These are phyloP conservation scores for Ampelomyces quisqualis DNA, from an alignment of 2,329 filamentous ascomycete species.

Conservation along the genomic window DNA sequence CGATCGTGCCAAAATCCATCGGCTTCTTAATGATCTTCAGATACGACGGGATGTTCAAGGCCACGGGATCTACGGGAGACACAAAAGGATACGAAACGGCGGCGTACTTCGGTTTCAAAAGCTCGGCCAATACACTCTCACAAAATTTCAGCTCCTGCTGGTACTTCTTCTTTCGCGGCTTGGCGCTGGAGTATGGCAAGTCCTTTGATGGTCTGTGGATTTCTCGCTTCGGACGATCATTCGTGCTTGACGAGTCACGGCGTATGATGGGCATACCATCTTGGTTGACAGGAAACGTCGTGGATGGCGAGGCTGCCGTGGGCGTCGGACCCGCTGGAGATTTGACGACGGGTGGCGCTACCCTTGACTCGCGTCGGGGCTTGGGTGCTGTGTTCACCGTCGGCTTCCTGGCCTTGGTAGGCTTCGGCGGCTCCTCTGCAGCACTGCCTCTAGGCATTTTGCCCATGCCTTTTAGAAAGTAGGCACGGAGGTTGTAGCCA, in stretches of 20 bases:
- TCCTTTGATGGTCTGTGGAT: conserved; percentile 91
- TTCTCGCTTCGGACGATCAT: conserved; percentile 84
- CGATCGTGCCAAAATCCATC: conserved; percentile 89
- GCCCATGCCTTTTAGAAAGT: conserved; percentile 61
- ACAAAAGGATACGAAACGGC: conserved; percentile 72
- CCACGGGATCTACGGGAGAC: conserved; percentile 86
- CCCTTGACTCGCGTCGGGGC: conserved; percentile 53
- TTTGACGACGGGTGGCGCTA: conserved; percentile 46
- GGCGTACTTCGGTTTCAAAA: conserved; percentile 72
- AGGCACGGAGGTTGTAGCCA: conserved; percentile 61
- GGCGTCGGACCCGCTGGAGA: conserved; percentile 46
- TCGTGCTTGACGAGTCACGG: conserved; percentile 75
- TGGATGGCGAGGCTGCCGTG: conserved; percentile 47
- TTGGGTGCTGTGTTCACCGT: conserved; percentile 31
- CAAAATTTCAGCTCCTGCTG: conserved; percentile 89
- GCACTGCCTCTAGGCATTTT: conserved; percentile 60
- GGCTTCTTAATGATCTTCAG: conserved; percentile 93
- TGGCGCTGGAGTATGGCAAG: conserved; percentile 78
- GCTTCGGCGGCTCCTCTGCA: conserved; percentile 56
- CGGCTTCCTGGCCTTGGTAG: conserved; percentile 54
- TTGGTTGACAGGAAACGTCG: conserved; percentile 68
- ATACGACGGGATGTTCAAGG: conserved; percentile 89
- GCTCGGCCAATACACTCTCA: conserved; percentile 74
- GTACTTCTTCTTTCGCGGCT: conserved; percentile 87
- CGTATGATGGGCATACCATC: conserved; percentile 80